Base-by-base conservation (phyloP, 2,329 filamentous ascomycete species). In the Thielaviopsis populi region DNA sequence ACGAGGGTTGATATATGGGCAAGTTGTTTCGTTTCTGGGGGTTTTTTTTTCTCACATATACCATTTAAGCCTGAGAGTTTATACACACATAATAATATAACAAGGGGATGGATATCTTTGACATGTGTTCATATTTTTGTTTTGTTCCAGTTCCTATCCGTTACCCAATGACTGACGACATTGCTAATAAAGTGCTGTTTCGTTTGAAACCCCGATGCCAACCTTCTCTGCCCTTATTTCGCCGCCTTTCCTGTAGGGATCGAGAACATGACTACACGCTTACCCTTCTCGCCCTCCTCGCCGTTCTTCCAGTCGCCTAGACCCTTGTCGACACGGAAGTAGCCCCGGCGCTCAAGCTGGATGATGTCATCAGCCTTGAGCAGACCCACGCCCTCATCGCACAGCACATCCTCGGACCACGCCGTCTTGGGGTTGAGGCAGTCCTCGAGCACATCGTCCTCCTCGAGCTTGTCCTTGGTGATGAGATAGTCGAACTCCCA, bases 271-370 rank as follows among this genome's bases (percentile, higher is more conserved):
- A 84, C 78, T 40, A 82, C 73, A 65, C 75, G 73, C 66, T 78
- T 78, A 30, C 76, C 76, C 73, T 77, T 78, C 40, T 69, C 69
- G 2, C 74, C 75, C 61, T 81, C 79, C 70, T 78, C 77, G 46
- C 77, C 79, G 46, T 78, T 76, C 64, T 77, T 75, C 73, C 77
- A 79, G 70, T 80, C 74, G 46, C 70, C 71, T 33, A 82, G 73
- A 10, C 78, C 78, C 75, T 83, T 83, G 75, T 97, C 92, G 30
- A 95, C 85, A 62, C 92, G 81, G 78, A 88, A 97, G 76, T 89
- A 97, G 1, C 91, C 92, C 75, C 92, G 90, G 67, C 92, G 82
- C 79, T 97, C 92, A 56, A 97, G 87, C 78, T 97, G 94, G 69
- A 97, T 90, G 67, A 97, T 92, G 69, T 96, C 91, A 70, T 90